Percentiles rank a stretch among this genome's conserved stretches.
These are phyloP conservation scores for Boletellus ananas DNA, from an alignment of 768 basidiomycete genomes.

Conservation along the genomic window DNA sequence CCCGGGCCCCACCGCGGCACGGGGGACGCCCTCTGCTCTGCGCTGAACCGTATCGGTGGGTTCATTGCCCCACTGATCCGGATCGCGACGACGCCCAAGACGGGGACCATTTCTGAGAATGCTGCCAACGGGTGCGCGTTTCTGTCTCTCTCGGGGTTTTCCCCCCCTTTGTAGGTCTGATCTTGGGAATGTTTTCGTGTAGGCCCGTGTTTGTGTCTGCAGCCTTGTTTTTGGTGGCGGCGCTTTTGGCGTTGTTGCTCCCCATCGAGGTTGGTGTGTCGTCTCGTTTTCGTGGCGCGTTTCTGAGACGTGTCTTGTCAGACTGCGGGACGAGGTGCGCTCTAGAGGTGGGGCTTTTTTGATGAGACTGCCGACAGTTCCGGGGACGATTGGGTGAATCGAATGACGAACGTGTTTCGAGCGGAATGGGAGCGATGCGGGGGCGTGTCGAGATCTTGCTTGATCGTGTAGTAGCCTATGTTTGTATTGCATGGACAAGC, in stretches of 20 bases:
- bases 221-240: constrained; percentile 41
- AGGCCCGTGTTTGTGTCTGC: constrained; percentile 50
- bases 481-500: no score
- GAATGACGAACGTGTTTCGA: no score
- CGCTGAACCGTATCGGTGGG: constrained; percentile 46
- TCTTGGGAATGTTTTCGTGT: no score
- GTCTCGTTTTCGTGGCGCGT: neutral
- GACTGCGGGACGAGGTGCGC: constrained; percentile 28
- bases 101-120: constrained; percentile 28
- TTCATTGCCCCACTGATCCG: constrained; percentile 48
- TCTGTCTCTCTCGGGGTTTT: neutral
- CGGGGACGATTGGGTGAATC: no score
- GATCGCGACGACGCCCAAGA: constrained; percentile 38
- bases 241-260: constrained; percentile 38
- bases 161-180: neutral
- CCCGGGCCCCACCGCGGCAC: constrained; percentile 55
- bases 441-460: no score
- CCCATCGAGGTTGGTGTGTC: constrained; percentile 44
- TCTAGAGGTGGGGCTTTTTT: constrained; percentile 4
- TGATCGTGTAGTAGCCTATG: no score
- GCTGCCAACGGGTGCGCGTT: constrained; percentile 35
- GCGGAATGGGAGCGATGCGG: no score
- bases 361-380: no score
- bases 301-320: neutral
- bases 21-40: constrained; percentile 47